Base-by-base conservation (phyloP, 1,139 yeast genomes). In the Magnusiomyces tetraspermus region DNA sequence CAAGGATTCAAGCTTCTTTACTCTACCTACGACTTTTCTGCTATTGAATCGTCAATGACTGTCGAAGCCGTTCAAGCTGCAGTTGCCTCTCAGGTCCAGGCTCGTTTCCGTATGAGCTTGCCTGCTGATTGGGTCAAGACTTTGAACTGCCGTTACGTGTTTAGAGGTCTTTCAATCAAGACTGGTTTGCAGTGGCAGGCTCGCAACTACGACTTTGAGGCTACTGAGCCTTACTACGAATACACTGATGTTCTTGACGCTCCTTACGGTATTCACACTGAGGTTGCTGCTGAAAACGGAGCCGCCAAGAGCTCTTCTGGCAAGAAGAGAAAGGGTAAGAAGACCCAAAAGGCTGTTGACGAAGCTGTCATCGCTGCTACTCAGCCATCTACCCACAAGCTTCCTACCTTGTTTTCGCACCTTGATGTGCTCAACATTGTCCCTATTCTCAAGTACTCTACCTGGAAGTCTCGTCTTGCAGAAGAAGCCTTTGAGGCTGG, bases 111-210 rank as follows among this genome's bases (percentile, higher is more conserved):
- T 69, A 78, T 73, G 64, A 61, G 66, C 0, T 73, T 88, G 50
- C 28, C 21, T 19, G 72, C 81, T 2, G 67, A 63, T 1, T 83
- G 86, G 84, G 54, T 64, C 3, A 59, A 64, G 8, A 43, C 41
- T n/a, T 38, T 56, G 38, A 49, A 53, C 46, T 31, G 47, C 28
- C 49, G 55, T 30, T 77, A 77, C 55, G 66, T 88, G 52, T 73
- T 87, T 64, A 80, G 92, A 71, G 88, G 83, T 58, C 75, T 89
- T 57, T 82, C 96, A 17, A 63, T 75, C 53, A 84, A 85, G 69
- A 79, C 83, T 60, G 98, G 98, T 70, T 79, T 92, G 55, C 98
- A 92, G 72, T 84, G 96, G 87, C 71, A 73, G 59, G 48, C 78
- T n/a, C 75, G 71, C 57, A 67, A 72, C 21, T 83, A 78, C 64